phyloP scores from a whole-genome alignment of 1,284 basidiomycete genomes.

The Cryptococcus neoformans region DNA sequence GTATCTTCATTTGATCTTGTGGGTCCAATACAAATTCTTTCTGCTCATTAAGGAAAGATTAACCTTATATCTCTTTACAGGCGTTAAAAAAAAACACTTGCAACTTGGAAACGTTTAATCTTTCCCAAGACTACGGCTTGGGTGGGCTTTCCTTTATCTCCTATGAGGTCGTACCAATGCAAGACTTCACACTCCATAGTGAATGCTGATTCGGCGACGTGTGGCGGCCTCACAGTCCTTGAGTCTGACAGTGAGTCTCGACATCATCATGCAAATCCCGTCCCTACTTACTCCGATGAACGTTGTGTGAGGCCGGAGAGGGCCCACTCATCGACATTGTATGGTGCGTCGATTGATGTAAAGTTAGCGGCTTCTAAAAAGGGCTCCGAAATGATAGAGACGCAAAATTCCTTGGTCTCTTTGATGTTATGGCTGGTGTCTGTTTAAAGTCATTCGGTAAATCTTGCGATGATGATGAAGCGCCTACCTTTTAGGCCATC shows the following conservation, averaged over 20 bases:
- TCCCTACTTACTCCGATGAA: constrained; percentile 57
- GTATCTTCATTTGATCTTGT: constrained; percentile 36
- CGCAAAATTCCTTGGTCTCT: constrained; percentile 65
- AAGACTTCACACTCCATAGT: constrained; percentile 69
- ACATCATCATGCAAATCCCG: not conserved
- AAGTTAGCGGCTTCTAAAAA: constrained; percentile 71
- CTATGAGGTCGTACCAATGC: constrained; percentile 58
- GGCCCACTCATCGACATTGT: constrained; percentile 66
- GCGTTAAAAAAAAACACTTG: constrained; percentile 13
- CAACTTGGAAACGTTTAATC: constrained; percentile 62
- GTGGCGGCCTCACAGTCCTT: constrained; percentile 58
- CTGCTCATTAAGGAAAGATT: constrained; percentile 46
- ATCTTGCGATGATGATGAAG: not conserved
- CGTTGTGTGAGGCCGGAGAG: constrained; percentile 65
- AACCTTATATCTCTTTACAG: not conserved
- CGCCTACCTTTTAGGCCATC: constrained; percentile 32
- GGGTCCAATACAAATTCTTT: constrained; percentile 59
- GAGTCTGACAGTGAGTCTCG: not conserved
- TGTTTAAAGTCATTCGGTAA: constrained; percentile 46
- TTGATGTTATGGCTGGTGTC: constrained; percentile 69
- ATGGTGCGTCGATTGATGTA: constrained; percentile 64
- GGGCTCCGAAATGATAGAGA: constrained; percentile 71
- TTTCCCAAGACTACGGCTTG: constrained; percentile 63
- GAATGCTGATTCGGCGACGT: constrained; percentile 68
- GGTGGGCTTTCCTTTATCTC: constrained; percentile 50